A percentile compares a stretch with the other conserved stretches of the same genome.
These are phyloP conservation scores for Zymoseptoria crescenta DNA, from an alignment of 2,329 filamentous ascomycete genomes.

Conservation along the genomic window DNA sequence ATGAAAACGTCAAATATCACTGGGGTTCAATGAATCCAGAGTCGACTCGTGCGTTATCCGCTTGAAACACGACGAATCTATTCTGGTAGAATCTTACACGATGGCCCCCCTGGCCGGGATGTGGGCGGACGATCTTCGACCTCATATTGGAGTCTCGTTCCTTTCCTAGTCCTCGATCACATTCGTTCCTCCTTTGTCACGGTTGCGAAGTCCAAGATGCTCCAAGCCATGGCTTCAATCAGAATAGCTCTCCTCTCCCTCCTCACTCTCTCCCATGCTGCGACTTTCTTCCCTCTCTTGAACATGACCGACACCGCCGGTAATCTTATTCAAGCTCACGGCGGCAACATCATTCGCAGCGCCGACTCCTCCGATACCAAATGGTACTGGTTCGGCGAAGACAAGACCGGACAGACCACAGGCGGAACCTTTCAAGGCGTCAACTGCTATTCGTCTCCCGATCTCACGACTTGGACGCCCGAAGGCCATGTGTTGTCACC, in stretches of 20 bases:
- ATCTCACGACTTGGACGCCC: constrained; percentile 58
- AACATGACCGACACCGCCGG: constrained; percentile 30
- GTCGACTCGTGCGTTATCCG: too few species aligned
- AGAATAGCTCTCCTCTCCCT: constrained; percentile 5
- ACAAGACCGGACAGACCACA: constrained; percentile 54
- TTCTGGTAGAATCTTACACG: too few species aligned
- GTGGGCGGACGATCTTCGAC: too few species aligned
- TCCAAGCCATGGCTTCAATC: background rate
- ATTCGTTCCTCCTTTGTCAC: too few species aligned
- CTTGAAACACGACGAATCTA: too few species aligned
- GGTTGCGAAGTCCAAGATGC: background rate
- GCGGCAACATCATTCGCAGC: constrained; percentile 54
- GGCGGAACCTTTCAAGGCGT: constrained; percentile 49
- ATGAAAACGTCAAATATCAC: too few species aligned
- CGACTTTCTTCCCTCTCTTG: constrained; percentile 21
- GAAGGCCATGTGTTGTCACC: constrained; percentile 52
- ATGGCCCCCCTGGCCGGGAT: too few species aligned
- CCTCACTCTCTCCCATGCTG: constrained; percentile 4
- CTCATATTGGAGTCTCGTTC: too few species aligned
- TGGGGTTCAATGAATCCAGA: too few species aligned
- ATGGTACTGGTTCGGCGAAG: constrained; percentile 64
- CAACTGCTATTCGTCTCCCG: constrained; percentile 58
- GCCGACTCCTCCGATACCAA: constrained; percentile 34
- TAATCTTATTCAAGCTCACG: constrained; percentile 58
- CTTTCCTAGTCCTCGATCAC: too few species aligned